Conservation (phyloP, 371 early-diverging fungal species). For the Mucor sp. region DNA sequence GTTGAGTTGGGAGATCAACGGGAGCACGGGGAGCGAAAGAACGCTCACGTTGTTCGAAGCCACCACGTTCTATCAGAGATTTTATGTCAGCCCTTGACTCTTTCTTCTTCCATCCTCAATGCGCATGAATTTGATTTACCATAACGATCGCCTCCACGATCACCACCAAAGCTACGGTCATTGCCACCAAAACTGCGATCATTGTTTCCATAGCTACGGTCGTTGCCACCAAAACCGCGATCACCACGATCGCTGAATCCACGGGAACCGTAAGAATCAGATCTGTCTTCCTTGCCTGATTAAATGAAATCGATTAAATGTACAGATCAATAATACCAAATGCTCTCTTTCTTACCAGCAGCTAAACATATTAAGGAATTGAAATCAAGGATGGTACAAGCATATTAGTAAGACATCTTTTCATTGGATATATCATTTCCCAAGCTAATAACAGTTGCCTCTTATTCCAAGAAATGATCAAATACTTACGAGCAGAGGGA, state of each 20-base stretch:
- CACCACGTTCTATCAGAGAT: constrained; percentile 19
- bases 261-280: constrained; percentile 23
- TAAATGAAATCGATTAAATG: background rate
- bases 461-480: background rate
- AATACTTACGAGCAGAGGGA: constrained; percentile 85
- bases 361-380: constrained; percentile 19
- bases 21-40: constrained; percentile 51
- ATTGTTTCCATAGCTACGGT: constrained; percentile 12
- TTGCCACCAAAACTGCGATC: background rate
- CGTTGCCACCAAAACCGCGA: constrained; percentile 6
- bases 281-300: constrained; percentile 23
- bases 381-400: background rate
- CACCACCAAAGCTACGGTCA: constrained; percentile 21
- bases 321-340: background rate
- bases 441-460: background rate
- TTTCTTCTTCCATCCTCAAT: background rate
- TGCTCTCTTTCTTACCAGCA: constrained; percentile 32
- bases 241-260: constrained; percentile 7
- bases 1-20: constrained; percentile 77
- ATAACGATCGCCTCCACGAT: constrained; percentile 12
- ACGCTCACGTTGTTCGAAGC: constrained; percentile 39
- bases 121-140: constrained; percentile 1
- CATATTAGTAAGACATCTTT: constrained; percentile 8
- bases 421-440: background rate
- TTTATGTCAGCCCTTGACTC: background rate